Evolutionary conservation across 768 basidiomycete species (phyloP).

Genomic region (Kwoniella mangroviensis): DNA sequence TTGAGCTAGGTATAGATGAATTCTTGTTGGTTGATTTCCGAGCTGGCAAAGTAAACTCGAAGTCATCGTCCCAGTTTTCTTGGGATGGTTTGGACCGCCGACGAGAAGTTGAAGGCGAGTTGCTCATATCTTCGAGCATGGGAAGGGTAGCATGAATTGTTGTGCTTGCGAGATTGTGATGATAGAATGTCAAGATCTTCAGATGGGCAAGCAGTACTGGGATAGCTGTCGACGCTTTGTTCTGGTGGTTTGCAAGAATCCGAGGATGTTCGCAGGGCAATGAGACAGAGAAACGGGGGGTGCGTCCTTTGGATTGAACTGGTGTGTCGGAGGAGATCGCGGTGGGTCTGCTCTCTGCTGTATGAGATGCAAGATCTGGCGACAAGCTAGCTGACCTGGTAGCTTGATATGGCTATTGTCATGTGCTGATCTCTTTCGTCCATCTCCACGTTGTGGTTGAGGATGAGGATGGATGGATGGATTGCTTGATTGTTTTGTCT

Average conservation of each 20-base stretch:
- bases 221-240: background rate
- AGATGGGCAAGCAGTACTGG: background rate
- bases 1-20: background rate
- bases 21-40: constrained; percentile 5
- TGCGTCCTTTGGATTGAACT: background rate
- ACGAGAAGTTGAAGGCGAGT: constrained; percentile 14
- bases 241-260: background rate
- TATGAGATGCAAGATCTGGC: no score
- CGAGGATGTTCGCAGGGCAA: background rate
- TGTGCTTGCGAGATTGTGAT: constrained; percentile 1
- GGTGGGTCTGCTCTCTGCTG: no score
- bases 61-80: constrained; percentile 55
- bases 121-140: constrained; percentile 32
- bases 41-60: constrained; percentile 42
- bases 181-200: background rate
- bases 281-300: background rate
- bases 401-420: background rate
- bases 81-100: constrained; percentile 33
- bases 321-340: no score
- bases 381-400: no score
- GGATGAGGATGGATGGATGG: background rate
- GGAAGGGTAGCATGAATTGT: constrained; percentile 1
- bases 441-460: background rate
- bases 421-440: background rate
- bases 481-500: background rate